phyloP scores from a whole-genome alignment of 2,329 filamentous ascomycete genomes.

The Colletotrichum eremochloae region DNA sequence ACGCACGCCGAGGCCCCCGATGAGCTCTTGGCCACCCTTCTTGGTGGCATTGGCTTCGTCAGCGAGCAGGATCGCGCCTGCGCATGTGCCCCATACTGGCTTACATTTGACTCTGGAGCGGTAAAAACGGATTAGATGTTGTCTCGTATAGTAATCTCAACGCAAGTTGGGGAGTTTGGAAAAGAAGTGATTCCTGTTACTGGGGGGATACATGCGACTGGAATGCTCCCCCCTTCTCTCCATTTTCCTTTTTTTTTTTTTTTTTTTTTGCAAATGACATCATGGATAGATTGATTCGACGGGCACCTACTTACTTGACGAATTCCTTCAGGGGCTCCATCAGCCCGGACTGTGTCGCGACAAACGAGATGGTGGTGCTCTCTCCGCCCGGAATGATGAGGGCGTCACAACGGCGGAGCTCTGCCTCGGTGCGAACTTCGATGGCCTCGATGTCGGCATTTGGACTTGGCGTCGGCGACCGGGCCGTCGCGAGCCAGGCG shows the following conservation, averaged over 20 bases:
- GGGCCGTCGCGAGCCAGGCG: constrained; percentile 54
- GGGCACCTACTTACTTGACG: constrained; percentile 77
- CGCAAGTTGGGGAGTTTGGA: background rate
- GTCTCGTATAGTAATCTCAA: background rate
- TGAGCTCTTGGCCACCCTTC: constrained; percentile 90
- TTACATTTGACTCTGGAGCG: constrained; percentile 75
- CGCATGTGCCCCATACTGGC: constrained; percentile 96
- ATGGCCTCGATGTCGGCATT: constrained; percentile 66
- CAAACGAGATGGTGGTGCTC: constrained; percentile 91
- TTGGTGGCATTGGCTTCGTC: constrained; percentile 91
- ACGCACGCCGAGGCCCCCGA: constrained; percentile 90
- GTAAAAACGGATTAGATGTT: background rate
- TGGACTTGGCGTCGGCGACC: constrained; percentile 42
- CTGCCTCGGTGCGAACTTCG: constrained; percentile 81
- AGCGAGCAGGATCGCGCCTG: constrained; percentile 90
- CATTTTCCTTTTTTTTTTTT: background rate
- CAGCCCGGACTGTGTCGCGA: constrained; percentile 84
- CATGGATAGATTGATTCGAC: background rate
- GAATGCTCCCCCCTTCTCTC: constrained; percentile 3
- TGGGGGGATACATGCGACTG: background rate
- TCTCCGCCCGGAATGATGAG: constrained; percentile 95
- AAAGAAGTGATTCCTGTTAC: background rate
- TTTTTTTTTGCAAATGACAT: constrained; percentile 17
- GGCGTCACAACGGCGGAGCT: constrained; percentile 82
- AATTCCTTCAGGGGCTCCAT: constrained; percentile 89